phyloP scores from a whole-genome alignment of 2,329 filamentous ascomycete species.

The Pochonia chlamydosporia region DNA sequence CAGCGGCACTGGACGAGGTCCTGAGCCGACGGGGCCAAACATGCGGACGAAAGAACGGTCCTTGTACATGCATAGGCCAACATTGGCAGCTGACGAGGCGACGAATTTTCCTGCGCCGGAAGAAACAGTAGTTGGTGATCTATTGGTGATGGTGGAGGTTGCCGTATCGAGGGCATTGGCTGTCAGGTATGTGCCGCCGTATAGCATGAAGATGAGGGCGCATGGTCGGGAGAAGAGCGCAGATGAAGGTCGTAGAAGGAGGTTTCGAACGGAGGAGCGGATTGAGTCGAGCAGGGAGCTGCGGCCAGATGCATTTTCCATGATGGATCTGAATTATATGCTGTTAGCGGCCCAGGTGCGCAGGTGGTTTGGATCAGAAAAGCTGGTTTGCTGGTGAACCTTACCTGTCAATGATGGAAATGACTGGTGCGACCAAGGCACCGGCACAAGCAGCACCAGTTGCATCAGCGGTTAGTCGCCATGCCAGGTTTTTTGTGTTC shows the following conservation, averaged over 20 bases:
- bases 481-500: conserved; percentile 70
- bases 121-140: conserved; percentile 58
- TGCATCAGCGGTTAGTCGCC: conserved; percentile 62
- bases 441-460: conserved; percentile 66
- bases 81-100: conserved; percentile 75
- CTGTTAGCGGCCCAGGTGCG: no score
- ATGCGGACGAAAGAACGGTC: conserved; percentile 79
- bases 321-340: conserved; percentile 54
- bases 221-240: conserved; percentile 62
- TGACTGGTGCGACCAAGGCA: conserved; percentile 72
- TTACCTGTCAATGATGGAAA: conserved; percentile 83
- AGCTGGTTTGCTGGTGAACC: conserved; percentile 4
- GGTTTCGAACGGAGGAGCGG: conserved; percentile 47
- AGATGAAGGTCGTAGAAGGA: conserved; percentile 54
- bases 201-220: conserved; percentile 66
- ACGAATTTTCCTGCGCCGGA: conserved; percentile 75
- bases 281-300: conserved; percentile 55
- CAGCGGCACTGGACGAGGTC: conserved; percentile 55
- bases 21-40: conserved; percentile 58
- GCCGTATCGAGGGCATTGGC: conserved; percentile 84
- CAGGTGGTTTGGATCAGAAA: conserved; percentile 14
- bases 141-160: conserved; percentile 55
- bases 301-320: conserved; percentile 73
- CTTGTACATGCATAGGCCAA: conserved; percentile 83
- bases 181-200: conserved; percentile 83